Base-by-base conservation (phyloP, 106 monocot species). In the Dactylorhiza incarnata region DNA sequence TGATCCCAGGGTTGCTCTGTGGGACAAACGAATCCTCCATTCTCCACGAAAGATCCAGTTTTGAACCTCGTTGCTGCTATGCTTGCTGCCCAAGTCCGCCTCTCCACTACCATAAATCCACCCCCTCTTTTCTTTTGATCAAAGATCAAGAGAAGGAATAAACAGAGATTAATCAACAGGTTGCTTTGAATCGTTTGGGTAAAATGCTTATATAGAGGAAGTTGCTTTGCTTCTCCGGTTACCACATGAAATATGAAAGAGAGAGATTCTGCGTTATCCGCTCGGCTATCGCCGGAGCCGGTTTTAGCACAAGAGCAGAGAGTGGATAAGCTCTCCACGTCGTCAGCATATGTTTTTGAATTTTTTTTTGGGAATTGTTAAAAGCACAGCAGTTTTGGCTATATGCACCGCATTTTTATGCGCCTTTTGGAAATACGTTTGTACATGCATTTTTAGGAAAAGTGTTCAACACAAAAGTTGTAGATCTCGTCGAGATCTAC, bases 1-100 rank as follows among this genome's bases (percentile, higher is more conserved):
- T 74, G 74, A 48, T 77, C 73, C 77, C 86, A 77, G 62, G 66
- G 37, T 24, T 76, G 74, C 54, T 80, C 61, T 72, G 63, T 51
- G 5, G 70, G 45, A 68, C 19, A 15, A 54, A 58, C 78, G 82
- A 78, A 69, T 66, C 52, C 53, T 83, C 74, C 78, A 83, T 83
- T 25, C 73, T 73, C 17, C 73, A 74, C 23, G 50, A 13, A 26
- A 45, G 15, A 6, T 19, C 20, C 45, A 59, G 48, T 48, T 65
- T 12, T 43, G 19, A 77, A 68, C 48, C 24, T n/a, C 46, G 45
- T 69, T 5, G n/a, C 59, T 62, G 17, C 23, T 58, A 58, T 58
- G 9, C 8, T 20, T 58, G 19, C 58, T 22, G 22, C n/a, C 58
- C n/a, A 24, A 15, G 22, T 15, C 43, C 45, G 6, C 59, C 45